These are phyloP conservation scores for Yamadazyma olivae DNA, from an alignment of 805 yeast species.

Conservation along the genomic window DNA sequence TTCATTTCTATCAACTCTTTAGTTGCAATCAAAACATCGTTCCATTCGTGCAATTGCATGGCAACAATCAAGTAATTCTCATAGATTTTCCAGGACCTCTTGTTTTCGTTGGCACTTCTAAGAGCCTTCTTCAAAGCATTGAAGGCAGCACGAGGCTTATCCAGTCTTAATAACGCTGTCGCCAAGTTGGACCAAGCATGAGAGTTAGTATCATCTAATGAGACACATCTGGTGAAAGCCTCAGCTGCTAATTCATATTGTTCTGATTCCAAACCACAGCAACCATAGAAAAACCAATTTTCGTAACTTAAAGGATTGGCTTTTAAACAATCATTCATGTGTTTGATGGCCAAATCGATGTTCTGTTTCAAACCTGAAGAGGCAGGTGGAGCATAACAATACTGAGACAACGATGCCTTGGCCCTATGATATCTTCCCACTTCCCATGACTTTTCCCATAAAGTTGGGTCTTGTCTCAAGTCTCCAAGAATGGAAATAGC, in stretches of 20 bases:
- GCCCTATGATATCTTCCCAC: constrained; percentile 81
- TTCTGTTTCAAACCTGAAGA: constrained; percentile 51
- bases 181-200: constrained; percentile 92
- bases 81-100: constrained; percentile 85
- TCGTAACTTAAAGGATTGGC: constrained; percentile 72
- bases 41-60: constrained; percentile 81
- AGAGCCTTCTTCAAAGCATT: constrained; percentile 82
- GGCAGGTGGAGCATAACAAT: constrained; percentile 63
- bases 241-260: constrained; percentile 79
- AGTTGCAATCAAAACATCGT: constrained; percentile 77
- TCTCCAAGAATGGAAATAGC: constrained; percentile 86
- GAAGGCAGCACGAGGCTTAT: constrained; percentile 74
- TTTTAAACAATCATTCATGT: constrained; percentile 70
- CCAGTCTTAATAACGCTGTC: constrained; percentile 64
- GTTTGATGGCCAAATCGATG: constrained; percentile 52
- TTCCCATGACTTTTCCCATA: constrained; percentile 89
- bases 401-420: constrained; percentile 75
- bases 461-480: constrained; percentile 65
- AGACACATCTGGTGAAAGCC: constrained; percentile 88
- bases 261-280: constrained; percentile 73
- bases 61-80: constrained; percentile 85
- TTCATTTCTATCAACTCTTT: constrained; percentile 57
- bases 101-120: constrained; percentile 58
- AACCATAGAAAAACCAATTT: constrained; percentile 92
- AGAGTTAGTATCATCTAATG: constrained; percentile 76